phyloP scores from a whole-genome alignment of 805 yeast species.

The Pichia membranifaciens region DNA sequence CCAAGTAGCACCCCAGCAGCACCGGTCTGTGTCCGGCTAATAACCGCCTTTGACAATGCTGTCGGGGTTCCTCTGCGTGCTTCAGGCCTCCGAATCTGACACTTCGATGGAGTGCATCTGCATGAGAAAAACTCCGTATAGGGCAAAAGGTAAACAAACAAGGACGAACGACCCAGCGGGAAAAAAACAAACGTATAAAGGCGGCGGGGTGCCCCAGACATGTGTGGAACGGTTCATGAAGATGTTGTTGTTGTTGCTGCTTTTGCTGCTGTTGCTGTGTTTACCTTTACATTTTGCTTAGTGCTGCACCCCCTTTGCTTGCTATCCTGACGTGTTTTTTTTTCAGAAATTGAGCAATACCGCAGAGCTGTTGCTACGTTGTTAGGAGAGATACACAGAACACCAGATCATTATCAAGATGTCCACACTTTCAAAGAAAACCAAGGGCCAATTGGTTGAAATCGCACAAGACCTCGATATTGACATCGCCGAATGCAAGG shows the following conservation, averaged over 20 bases:
- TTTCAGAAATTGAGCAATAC: no score
- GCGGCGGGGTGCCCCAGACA: no score
- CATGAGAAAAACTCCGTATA: neutral
- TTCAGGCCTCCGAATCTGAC: no score
- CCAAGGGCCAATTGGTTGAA: conserved; percentile 28
- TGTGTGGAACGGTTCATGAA: neutral
- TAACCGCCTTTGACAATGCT: no score
- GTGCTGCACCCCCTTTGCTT: neutral
- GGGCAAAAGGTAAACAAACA: conserved; percentile 10
- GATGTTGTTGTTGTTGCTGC: neutral
- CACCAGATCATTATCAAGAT: conserved; percentile 4
- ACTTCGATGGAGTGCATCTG: conserved; percentile 9
- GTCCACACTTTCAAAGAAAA: conserved; percentile 25
- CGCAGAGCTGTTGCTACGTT: no score
- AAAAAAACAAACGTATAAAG: no score
- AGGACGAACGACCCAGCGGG: neutral
- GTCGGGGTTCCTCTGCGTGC: no score
- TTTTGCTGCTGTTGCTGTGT: neutral
- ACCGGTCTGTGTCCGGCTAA: no score
- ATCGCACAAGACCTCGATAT: conserved; percentile 28
- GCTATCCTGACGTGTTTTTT: neutral
- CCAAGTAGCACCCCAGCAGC: no score
- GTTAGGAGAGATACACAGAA: neutral
- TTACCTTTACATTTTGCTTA: neutral
- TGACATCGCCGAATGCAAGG: conserved; percentile 20